Conservation (phyloP, 306 rosid species). For the Rubus parviflorus region DNA sequence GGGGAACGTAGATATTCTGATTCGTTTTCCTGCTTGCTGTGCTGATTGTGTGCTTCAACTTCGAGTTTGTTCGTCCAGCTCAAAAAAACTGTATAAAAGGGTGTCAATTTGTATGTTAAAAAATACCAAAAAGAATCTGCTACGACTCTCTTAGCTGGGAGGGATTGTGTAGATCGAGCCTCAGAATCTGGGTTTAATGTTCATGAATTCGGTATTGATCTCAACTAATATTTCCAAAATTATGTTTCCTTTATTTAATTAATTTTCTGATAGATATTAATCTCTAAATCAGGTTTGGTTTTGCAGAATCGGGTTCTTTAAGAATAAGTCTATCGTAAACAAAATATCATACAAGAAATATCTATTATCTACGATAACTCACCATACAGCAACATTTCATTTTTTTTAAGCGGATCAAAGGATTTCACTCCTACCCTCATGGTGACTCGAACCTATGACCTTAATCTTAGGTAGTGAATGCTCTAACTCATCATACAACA, state of each 20-base stretch:
- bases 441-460: no score
- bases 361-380: no score
- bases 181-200: background rate
- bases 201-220: background rate
- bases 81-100: background rate
- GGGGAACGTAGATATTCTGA: constrained; percentile 14
- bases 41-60: constrained; percentile 7
- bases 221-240: background rate
- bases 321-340: no score
- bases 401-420: no score
- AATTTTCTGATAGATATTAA: background rate
- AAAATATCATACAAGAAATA: no score
- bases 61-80: constrained; percentile 22
- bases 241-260: background rate
- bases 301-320: background rate
- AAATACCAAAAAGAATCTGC: background rate
- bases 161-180: background rate
- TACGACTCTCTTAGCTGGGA: constrained; percentile 17
- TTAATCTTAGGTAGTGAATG: no score
- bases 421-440: no score
- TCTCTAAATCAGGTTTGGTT: background rate
- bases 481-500: no score
- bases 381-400: no score
- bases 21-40: background rate
- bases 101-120: background rate